Conservation (phyloP, 257 asterid species). For the Rauvolfia tetraphylla region DNA sequence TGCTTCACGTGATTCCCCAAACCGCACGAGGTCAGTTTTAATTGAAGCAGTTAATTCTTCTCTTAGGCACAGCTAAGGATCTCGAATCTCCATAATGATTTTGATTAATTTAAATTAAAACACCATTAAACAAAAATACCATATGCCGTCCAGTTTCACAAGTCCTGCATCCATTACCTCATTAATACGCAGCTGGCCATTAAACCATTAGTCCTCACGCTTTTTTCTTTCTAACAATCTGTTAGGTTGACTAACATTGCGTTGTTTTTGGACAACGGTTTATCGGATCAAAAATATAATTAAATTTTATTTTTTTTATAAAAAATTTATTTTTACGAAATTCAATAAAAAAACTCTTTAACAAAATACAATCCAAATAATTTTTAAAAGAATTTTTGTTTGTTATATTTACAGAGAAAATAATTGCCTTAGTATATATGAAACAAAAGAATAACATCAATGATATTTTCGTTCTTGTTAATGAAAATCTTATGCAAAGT, state of each 20-base stretch:
- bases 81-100: conserved; percentile 21
- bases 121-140: background rate
- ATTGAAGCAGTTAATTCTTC: conserved; percentile 10
- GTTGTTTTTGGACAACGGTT: no score
- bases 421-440: no score
- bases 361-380: no score
- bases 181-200: background rate
- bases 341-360: no score
- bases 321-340: no score
- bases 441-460: no score
- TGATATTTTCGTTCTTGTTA: no score
- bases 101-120: background rate
- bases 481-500: no score
- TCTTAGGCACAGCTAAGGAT: conserved; percentile 10
- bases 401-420: no score
- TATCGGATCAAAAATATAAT: no score
- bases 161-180: background rate
- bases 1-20: conserved; percentile 28
- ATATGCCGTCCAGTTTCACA: background rate
- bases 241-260: background rate
- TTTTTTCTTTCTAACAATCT: background rate
- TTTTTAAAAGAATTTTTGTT: no score
- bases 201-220: background rate
- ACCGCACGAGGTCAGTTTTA: conserved; percentile 22
- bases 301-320: no score